Evolutionary conservation across 805 yeast genomes (phyloP).

Genomic region (Suhomyces vadensis): DNA sequence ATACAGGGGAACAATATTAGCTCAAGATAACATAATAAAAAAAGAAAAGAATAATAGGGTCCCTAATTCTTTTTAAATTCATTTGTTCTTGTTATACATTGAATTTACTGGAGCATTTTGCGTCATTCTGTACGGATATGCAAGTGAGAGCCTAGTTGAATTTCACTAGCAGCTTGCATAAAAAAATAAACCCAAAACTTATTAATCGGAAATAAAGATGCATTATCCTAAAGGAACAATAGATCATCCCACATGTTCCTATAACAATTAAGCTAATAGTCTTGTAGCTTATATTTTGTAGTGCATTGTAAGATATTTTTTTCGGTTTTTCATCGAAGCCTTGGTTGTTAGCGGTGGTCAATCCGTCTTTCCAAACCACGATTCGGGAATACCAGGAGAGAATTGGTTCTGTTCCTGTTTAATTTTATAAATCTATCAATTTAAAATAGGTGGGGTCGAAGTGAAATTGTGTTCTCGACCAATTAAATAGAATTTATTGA

Average conservation of each 20-base stretch:
- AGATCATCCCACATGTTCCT: background rate
- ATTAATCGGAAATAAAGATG: constrained; percentile 4
- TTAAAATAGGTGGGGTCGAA: too few species aligned
- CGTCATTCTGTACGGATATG: constrained; percentile 2
- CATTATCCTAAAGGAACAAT: background rate
- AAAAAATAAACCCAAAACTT: background rate
- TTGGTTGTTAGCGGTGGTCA: constrained; percentile 3
- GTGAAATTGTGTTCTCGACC: too few species aligned
- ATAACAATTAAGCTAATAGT: background rate
- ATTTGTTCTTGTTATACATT: background rate
- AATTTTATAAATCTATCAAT: too few species aligned
- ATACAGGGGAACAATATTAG: background rate
- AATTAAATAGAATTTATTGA: too few species aligned
- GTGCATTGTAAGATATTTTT: constrained; percentile 4
- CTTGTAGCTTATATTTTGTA: constrained; percentile 1
- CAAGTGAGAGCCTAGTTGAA: background rate
- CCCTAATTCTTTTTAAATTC: background rate
- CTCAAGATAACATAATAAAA: background rate
- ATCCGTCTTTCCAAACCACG: background rate
- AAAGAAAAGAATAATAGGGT: background rate
- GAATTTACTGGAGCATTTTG: background rate
- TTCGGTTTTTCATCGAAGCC: background rate
- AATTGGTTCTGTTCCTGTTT: too few species aligned
- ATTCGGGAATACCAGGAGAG: background rate
- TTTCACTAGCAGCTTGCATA: constrained; percentile 6